These are phyloP conservation scores for Oropetium thomaeum DNA, from an alignment of 176 grass and related monocot genomes.

Conservation along the genomic window DNA sequence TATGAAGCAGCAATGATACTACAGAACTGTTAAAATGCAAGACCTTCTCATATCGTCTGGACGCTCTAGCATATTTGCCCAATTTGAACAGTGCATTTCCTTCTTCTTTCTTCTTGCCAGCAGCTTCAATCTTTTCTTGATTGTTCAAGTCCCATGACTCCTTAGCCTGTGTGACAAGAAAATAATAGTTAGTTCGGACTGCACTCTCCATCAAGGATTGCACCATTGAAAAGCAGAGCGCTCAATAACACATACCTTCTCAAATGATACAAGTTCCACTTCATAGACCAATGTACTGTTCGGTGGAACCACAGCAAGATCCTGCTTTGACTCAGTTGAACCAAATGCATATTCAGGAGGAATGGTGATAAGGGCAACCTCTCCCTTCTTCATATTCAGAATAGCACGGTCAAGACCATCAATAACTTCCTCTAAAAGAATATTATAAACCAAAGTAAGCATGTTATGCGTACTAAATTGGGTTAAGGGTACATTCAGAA, in stretches of 20 bases:
- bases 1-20: background rate
- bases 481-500: background rate
- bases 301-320: constrained; percentile 72
- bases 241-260: constrained; percentile 50
- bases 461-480: background rate
- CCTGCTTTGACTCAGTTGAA: constrained; percentile 73
- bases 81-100: constrained; percentile 83
- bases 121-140: constrained; percentile 80
- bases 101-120: constrained; percentile 88
- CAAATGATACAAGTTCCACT: constrained; percentile 93
- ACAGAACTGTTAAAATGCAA: background rate
- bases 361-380: constrained; percentile 87
- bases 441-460: background rate
- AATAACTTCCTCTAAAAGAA: constrained; percentile 68
- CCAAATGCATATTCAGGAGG: constrained; percentile 81
- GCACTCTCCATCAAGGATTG: background rate
- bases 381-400: constrained; percentile 94
- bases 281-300: constrained; percentile 82
- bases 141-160: constrained; percentile 98
- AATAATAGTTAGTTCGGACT: background rate
- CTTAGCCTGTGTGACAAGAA: constrained; percentile 61
- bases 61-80: constrained; percentile 73
- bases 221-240: background rate
- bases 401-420: constrained; percentile 84
- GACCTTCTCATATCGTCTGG: constrained; percentile 93